phyloP scores from a whole-genome alignment of 257 asterid genomes.

The Petrea volubilis region DNA sequence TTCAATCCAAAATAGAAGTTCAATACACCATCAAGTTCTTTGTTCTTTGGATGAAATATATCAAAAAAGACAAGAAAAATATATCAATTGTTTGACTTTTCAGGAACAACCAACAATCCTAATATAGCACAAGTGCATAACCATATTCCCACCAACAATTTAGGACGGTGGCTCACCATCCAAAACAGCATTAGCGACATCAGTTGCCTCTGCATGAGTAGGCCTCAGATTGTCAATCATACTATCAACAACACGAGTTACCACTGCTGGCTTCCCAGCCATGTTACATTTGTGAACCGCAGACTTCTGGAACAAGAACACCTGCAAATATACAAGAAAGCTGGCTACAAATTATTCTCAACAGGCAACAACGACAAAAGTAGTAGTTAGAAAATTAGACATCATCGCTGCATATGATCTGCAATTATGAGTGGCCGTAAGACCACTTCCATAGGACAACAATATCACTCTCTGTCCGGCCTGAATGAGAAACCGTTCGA shows the following conservation, averaged over 20 bases:
- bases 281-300: constrained; percentile 92
- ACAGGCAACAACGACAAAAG: constrained; percentile 2
- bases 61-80: no score
- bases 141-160: not conserved
- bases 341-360: not conserved
- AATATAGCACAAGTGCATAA: not conserved
- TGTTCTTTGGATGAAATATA: no score
- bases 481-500: constrained; percentile 36
- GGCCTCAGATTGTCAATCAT: constrained; percentile 97
- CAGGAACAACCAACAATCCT: not conserved
- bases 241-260: constrained; percentile 95
- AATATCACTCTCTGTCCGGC: constrained; percentile 85
- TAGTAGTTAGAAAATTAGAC: not conserved
- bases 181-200: constrained; percentile 94
- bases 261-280: constrained; percentile 97
- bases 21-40: no score
- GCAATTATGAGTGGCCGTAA: constrained; percentile 62
- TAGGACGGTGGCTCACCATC: constrained; percentile 55
- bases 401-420: not conserved
- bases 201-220: constrained; percentile 98
- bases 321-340: constrained; percentile 46
- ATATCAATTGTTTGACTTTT: no score
- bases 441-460: constrained; percentile 96
- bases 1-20: no score
- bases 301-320: constrained; percentile 83